Evolutionary conservation across 116 monocot genomes (phyloP).

Genomic region (Posidonia oceanica): DNA sequence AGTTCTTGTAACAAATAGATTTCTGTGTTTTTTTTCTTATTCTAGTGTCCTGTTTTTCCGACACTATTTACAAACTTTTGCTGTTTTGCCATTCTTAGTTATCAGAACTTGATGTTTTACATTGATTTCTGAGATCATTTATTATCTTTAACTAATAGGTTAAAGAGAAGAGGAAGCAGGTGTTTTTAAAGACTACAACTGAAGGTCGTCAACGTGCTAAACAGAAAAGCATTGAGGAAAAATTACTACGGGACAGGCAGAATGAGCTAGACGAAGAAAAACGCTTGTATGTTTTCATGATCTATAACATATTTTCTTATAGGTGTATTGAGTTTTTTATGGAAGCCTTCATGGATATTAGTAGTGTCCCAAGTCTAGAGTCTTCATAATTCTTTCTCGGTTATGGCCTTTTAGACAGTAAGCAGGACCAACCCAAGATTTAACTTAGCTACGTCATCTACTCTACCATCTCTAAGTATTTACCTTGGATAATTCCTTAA

Average conservation of each 20-base stretch:
- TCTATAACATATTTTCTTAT: neutral
- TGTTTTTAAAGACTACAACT: slow-evolving; percentile 74
- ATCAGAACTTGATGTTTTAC: neutral
- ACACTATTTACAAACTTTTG: neutral
- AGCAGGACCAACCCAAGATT: too few species aligned
- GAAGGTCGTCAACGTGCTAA: slow-evolving; percentile 83
- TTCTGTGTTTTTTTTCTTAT: neutral
- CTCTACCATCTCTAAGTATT: too few species aligned
- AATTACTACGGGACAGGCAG: slow-evolving; percentile 54
- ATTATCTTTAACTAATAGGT: slow-evolving; percentile 24
- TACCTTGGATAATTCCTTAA: too few species aligned
- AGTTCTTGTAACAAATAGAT: neutral
- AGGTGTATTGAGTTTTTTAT: neutral
- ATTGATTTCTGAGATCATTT: neutral
- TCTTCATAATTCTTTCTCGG: too few species aligned
- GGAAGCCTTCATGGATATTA: neutral
- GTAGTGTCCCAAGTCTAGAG: too few species aligned
- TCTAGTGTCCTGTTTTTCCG: neutral
- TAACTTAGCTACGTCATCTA: too few species aligned
- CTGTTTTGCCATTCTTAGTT: neutral
- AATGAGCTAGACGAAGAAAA: slow-evolving; percentile 85
- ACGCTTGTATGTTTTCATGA: slow-evolving; percentile 47
- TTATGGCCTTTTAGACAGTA: too few species aligned
- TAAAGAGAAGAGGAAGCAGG: slow-evolving; percentile 84
- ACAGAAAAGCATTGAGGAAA: slow-evolving; percentile 74